These are phyloP conservation scores for Nannochloropsis salina DNA, from an alignment of 108 stramenopile species.

Conservation along the genomic window DNA sequence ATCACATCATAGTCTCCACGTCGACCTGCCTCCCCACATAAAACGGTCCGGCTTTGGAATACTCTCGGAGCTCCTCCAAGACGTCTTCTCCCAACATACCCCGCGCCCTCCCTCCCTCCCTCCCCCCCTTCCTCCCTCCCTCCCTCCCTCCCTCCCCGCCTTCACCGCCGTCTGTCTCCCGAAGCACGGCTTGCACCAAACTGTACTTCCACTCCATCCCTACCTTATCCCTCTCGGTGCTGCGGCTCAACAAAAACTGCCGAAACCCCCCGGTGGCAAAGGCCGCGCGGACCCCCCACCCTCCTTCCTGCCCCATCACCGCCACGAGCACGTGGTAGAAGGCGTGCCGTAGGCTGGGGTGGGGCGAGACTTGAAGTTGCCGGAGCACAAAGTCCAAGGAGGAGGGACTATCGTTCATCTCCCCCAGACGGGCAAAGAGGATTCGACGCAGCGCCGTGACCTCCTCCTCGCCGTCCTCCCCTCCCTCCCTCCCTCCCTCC, in stretches of 20 bases:
- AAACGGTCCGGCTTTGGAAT: not conserved
- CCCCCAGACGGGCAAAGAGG: not conserved
- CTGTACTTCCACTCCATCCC: not conserved
- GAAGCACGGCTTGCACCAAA: not conserved
- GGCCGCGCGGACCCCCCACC: not conserved
- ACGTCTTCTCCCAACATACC: not conserved
- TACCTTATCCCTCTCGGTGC: not conserved
- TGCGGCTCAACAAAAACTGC: not conserved
- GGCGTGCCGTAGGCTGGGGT: not conserved
- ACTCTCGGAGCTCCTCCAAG: not conserved
- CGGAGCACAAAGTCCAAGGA: not conserved
- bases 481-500: constrained; percentile 9
- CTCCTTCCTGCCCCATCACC: not conserved
- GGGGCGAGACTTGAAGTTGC: not conserved
- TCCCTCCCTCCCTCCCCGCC: too few relatives aligned
- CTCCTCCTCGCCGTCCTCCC: not conserved
- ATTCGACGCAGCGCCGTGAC: not conserved
- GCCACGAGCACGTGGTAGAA: not conserved
- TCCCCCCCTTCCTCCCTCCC: not conserved
- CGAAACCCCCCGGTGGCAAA: not conserved
- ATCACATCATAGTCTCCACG: not conserved
- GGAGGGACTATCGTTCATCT: not conserved
- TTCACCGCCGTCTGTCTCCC: not conserved
- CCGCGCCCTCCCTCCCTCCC: not conserved
- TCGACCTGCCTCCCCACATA: constrained; percentile 5